These are phyloP conservation scores for Cercospora beticola DNA, from an alignment of 2,329 filamentous ascomycete genomes.

Conservation along the genomic window DNA sequence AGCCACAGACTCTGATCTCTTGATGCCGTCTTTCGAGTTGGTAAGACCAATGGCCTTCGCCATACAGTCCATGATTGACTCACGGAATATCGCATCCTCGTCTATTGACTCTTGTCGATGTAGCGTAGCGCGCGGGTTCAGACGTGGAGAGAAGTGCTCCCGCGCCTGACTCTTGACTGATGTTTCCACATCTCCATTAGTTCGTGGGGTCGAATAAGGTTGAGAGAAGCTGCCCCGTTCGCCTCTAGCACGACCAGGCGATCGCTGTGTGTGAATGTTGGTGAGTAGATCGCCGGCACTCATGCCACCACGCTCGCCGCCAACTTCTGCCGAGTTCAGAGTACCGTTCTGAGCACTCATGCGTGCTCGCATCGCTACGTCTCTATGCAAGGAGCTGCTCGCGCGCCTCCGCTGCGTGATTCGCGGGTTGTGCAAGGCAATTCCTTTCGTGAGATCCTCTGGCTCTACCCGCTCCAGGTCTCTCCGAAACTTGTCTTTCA, in stretches of 20 bases:
- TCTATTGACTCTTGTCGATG: conserved; percentile 80
- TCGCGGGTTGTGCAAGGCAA: conserved; percentile 84
- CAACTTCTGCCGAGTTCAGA: conserved; percentile 23
- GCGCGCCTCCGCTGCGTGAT: conserved; percentile 64
- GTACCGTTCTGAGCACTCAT: conserved; percentile 39
- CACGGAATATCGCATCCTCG: conserved; percentile 84
- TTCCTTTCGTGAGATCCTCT: conserved; percentile 85
- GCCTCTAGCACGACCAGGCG: conserved; percentile 50
- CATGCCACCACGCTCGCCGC: conserved; percentile 43
- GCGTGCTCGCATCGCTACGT: conserved; percentile 68
- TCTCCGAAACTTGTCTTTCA: conserved; percentile 83
- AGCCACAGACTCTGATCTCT: conserved; percentile 73
- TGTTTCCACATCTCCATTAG: conserved; percentile 42
- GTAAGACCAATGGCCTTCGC: conserved; percentile 89
- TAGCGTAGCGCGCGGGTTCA: conserved; percentile 43
- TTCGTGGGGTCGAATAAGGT: conserved; percentile 45
- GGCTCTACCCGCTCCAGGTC: conserved; percentile 79
- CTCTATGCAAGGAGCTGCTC: conserved; percentile 73
- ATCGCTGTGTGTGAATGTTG: conserved; percentile 70
- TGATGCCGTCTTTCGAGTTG: conserved; percentile 62
- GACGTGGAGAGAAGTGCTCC: conserved; percentile 42
- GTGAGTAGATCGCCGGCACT: conserved; percentile 69
- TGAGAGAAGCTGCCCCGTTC: conserved; percentile 49
- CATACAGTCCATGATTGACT: conserved; percentile 91
- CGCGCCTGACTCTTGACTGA: conserved; percentile 43